Evolutionary conservation across 83 land plant genomes (phyloP), one percentile per base, ranked within the genome.

Genomic region (Diphasiastrum complanatum): DNA sequence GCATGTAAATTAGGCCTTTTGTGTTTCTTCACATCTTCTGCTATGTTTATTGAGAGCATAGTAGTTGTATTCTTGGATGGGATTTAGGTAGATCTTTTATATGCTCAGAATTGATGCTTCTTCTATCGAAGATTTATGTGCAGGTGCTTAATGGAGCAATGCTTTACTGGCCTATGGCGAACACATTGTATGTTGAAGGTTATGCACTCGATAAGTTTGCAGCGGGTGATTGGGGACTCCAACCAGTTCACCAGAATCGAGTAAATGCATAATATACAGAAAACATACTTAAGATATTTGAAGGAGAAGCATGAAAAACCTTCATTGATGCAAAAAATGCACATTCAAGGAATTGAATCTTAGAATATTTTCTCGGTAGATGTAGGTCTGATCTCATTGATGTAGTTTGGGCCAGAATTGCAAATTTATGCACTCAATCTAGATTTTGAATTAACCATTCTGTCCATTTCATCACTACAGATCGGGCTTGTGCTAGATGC

Each of bases 91-190:
- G 3, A 58, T 18, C 25, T 33, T 35, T 58, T 18, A 12, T 10
- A 14, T 33, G 19, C 49, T 36, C 35, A 19, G 3, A 64, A 29
- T 18, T 25, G 14, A 40, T 66, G 18, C 37, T 26, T 12, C 22
- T 40, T 43, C 31, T n/a, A 58, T 25, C n/a, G 32, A n/a, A 61
- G 35, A 5, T 25, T 19, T 18, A 26, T 20, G 16, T 52, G 29
- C 61, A 91, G 97, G 97, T 91, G 41, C 75, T 91, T 31, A 91
- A 91, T 83, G 97, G 92, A 20, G 97, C 97, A 29, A 87, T 87
- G 91, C 78, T 91, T 10, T 91, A 87, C 62, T 91, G 97, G 97
- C 97, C 95, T n/a, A 85, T 91, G 81, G 76, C 74, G 2, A 88
- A 91, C 58, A 67, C 75, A 1, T 63, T 85, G 29, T 91, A 91